Conservation (phyloP, 805 yeast species). For the Cyberlindnera misumaiensis region DNA sequence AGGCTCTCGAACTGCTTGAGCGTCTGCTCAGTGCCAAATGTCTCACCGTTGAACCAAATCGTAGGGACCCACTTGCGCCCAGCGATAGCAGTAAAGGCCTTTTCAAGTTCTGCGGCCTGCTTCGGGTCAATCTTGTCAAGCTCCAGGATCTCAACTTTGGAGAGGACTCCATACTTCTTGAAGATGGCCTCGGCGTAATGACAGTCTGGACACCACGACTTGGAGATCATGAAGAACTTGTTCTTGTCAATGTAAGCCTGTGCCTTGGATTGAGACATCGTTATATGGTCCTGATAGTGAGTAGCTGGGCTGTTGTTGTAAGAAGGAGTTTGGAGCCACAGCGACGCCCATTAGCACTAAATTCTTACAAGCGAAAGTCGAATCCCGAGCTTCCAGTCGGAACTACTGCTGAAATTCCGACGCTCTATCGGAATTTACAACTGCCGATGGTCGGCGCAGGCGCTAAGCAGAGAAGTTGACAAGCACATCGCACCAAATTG, state of each 20-base stretch:
- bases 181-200: conserved; percentile 53
- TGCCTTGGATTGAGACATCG: conserved; percentile 26
- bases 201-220: conserved; percentile 79
- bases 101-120: conserved; percentile 47
- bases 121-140: conserved; percentile 43
- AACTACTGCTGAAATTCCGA: too few relatives aligned
- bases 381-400: too few relatives aligned
- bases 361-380: too few relatives aligned
- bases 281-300: too few relatives aligned
- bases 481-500: too few relatives aligned
- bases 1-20: conserved; percentile 26
- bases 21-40: conserved; percentile 51
- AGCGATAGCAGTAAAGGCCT: conserved; percentile 47
- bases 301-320: too few relatives aligned
- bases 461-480: too few relatives aligned
- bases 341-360: too few relatives aligned
- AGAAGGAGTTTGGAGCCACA: too few relatives aligned
- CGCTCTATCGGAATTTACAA: too few relatives aligned
- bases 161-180: conserved; percentile 42
- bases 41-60: conserved; percentile 51
- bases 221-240: conserved; percentile 52
- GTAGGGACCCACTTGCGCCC: conserved; percentile 69
- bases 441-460: too few relatives aligned
- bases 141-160: conserved; percentile 51
- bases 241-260: conserved; percentile 38